phyloP scores from a whole-genome alignment of 306 rosid genomes.

The Morella rubra region DNA sequence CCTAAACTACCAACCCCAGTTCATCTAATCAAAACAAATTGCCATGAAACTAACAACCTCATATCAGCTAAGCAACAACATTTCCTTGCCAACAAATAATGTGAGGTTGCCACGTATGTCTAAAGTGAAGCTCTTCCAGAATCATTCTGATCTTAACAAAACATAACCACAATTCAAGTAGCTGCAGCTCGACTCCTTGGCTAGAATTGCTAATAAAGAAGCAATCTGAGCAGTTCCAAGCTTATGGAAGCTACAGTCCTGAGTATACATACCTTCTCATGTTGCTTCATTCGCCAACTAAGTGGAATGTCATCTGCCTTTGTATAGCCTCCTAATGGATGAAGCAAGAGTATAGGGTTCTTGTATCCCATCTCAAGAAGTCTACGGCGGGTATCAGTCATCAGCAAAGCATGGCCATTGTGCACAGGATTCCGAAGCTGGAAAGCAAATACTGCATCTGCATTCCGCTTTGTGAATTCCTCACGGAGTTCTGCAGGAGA shows the following conservation, averaged over 20 bases:
- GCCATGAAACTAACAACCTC: background rate
- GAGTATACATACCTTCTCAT: constrained; percentile 71
- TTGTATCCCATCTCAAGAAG: constrained; percentile 96
- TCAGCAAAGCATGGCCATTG: constrained; percentile 95
- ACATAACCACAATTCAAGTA: background rate
- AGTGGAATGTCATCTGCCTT: constrained; percentile 99
- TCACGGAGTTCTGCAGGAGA: constrained; percentile 88
- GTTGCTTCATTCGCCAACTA: constrained; percentile 95
- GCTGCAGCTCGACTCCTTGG: background rate
- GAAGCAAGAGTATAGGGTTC: constrained; percentile 94
- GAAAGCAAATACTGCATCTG: constrained; percentile 96
- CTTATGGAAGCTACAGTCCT: background rate
- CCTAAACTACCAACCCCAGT: background rate
- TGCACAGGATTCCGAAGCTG: constrained; percentile 97
- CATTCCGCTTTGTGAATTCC: constrained; percentile 78
- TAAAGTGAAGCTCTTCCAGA: background rate
- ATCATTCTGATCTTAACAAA: too few species aligned
- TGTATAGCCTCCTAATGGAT: constrained; percentile 96
- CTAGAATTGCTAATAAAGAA: background rate
- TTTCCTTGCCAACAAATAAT: background rate
- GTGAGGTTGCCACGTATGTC: background rate
- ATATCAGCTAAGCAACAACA: background rate
- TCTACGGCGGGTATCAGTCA: constrained; percentile 93
- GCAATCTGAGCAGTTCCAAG: background rate
- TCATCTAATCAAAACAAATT: background rate